These are phyloP conservation scores for Solanum chilense DNA, from an alignment of 257 asterid genomes.

Conservation along the genomic window DNA sequence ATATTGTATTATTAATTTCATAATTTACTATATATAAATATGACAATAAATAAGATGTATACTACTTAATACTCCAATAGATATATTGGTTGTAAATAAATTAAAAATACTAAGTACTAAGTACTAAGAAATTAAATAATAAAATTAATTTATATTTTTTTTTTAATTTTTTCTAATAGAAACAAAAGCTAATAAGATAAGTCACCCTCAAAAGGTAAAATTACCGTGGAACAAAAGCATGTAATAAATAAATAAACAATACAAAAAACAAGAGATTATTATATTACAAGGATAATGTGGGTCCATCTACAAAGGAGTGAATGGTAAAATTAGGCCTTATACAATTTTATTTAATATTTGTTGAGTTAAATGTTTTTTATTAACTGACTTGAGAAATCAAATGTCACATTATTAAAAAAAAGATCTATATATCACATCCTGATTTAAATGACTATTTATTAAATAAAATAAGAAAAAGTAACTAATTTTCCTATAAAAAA, in stretches of 20 bases:
- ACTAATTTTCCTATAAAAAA: not conserved
- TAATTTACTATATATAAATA: not conserved
- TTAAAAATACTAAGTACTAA: not conserved
- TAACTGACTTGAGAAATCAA: not conserved
- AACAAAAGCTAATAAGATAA: not conserved
- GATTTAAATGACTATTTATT: not conserved
- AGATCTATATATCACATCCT: not conserved
- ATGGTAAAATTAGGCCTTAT: not conserved
- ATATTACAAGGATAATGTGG: not conserved
- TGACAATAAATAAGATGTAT: not conserved
- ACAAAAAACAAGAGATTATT: not conserved
- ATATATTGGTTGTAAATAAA: not conserved
- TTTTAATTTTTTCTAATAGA: not conserved
- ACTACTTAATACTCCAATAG: too few relatives aligned
- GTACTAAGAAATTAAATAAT: too few relatives aligned
- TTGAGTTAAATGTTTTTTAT: not conserved
- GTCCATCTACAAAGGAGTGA: not conserved
- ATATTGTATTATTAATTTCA: too few relatives aligned
- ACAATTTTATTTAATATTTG: not conserved
- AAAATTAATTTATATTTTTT: too few relatives aligned
- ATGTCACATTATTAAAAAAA: not conserved
- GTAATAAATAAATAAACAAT: too few relatives aligned
- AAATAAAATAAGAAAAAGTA: not conserved
- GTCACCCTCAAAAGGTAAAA: not conserved
- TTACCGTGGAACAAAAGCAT: not conserved